Evolutionary conservation across 2,329 filamentous ascomycete genomes (phyloP), one percentile per base, ranked within the genome.

Genomic region (Triangularia verruculosa): DNA sequence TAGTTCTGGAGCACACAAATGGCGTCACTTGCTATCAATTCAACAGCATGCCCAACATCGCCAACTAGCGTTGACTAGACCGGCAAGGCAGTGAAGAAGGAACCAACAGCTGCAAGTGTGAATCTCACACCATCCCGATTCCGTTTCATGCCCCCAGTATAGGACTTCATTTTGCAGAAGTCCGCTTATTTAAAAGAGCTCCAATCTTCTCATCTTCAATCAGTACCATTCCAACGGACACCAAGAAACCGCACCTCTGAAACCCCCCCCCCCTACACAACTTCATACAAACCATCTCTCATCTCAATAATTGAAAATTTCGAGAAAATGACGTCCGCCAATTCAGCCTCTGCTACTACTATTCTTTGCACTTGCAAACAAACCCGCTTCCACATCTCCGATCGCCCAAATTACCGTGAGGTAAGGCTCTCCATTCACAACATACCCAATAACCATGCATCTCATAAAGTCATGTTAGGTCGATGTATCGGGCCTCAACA

Each of bases 401-500:
- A 67, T 83, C 75, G 66, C 79, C 81, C 39, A 27, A 87, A 79
- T 71, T 83, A 79, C 73, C 82, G 78, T 64, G 86, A 89, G 39
- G 51, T 54, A 6, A 11, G n/a, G 9, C 5, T 17, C 22, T 28
- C 22, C 22, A 24, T 11, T 24, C 22, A 24, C 11, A 22, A 24
- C 6, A 15, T n/a, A 3, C 22, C 15, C n/a, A 9, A 6, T 54
- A 20, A 47, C 51, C 22, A n/a, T n/a, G n/a, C n/a, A n/a, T n/a
- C n/a, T n/a, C n/a, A n/a, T n/a, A n/a, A n/a, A n/a, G n/a, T n/a
- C 51, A 9, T n/a, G 25, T 11, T 59, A 89, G 87, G 80, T 91
- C 59, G 87, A 90, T 65, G 83, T 93, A 51, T 89, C 91, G 66
- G 89, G 89, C 55, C 80, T 94, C n/a, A 86, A 81, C 63, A 89